Evolutionary conservation across 1,139 yeast genomes (phyloP), one percentile per base, ranked within the genome.

Genomic region (Yamadazyma blattariae): DNA sequence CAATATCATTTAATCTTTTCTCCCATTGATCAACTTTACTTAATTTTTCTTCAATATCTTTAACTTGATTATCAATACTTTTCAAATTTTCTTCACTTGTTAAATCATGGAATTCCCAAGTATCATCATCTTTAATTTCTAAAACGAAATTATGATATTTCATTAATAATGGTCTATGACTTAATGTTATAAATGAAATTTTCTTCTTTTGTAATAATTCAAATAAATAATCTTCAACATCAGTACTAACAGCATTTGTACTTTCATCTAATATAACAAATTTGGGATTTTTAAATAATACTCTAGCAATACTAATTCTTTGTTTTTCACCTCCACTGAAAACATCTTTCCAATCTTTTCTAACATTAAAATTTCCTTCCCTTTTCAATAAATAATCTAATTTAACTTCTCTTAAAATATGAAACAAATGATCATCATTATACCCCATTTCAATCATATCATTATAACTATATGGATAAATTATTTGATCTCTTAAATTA

Each of bases 251-350:
- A 0, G 97, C 97, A 54, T 89, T 86, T 9, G 97, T 90, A 23
- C 95, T 87, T 59, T 90, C 97, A 60, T 90, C 97, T 45, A 90
- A 72, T 6, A 90, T 79, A 3, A 90, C 92, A 59, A 86, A 85
- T 54, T 75, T 74, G 29, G 96, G 96, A 36, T 74, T 73, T 57
- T 85, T 86, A 64, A 84, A 88, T 48, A 90, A 67, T 6, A 90
- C 77, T 49, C 97, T 71, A 0, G 97, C 97, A 67, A 90, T 85
- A 61, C 89, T 82, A 56, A 89, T 75, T 52, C 96, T 77, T 65
- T 90, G 97, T 63, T 88, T 84, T 57, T 90, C 97, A 36, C 97
- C 97, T 13, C 97, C 97, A 59, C 95, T 83, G 48, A 90, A 74
- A 13, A 90, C 87, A 55, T 85, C 95, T 52, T 82, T 82, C 97